Base-by-base conservation (phyloP, 192 early-diverging fungal species). In the Spizellomyces sp. region DNA sequence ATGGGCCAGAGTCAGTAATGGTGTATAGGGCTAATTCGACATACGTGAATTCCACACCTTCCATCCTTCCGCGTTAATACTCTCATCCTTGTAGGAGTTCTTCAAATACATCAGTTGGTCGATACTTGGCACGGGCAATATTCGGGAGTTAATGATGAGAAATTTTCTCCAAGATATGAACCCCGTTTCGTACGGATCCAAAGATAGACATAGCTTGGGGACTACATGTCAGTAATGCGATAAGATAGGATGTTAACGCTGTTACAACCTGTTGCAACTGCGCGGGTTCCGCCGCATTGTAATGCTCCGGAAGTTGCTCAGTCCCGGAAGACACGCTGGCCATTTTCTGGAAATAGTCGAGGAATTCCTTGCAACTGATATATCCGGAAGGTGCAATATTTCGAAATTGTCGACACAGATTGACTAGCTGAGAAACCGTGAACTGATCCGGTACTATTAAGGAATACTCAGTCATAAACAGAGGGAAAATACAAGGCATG, bases 151-250 rank as follows among this genome's bases (percentile, higher is more conserved):
- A 8, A 63, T 64, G 5, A 86, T 42, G 22, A 84, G 58, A 59
- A 84, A 86, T 48, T 73, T 75, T 7, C 81, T 45, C 85, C 85
- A 86, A 52, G 75, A 79, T 4, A 86, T 71, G 64, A 76, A 86
- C 36, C 85, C 85, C 12, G 85, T 86, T 43, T 80, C 83, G 65
- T 67, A 86, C 46, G 85, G 85, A 64, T 86, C 85, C 46, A 86
- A 46, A 1, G 74, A 45, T 12, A 43, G 48, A 15, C 67, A 66
- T 43, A 83, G 45, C 81, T 82, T 52, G 9, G 62, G 7, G 50
- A 54, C 50, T 19, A 19, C 14, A n/a, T 19, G 50, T 54, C 50
- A 54, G 17, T 54, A 12, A 54, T 12, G 17, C 50, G 14, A n/a
- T n/a, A 12, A 0, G 17, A 12, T 54, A n/a, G 50, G 17, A 12